Conservation (phyloP, 2,329 filamentous ascomycete genomes). For the Chrysoporthe austroafricana region DNA sequence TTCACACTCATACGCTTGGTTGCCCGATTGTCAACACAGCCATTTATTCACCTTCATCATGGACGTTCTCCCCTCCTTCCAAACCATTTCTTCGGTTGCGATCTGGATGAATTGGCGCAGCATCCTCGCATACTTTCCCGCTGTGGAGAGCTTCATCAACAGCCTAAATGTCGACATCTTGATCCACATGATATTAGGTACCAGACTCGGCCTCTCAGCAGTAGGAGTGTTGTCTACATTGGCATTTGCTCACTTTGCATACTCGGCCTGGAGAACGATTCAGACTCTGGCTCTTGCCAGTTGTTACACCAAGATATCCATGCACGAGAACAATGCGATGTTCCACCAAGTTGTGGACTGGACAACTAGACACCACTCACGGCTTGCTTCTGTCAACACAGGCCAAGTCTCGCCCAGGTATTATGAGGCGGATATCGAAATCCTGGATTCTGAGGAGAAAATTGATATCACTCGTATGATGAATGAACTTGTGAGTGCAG, state of each 20-base stretch:
- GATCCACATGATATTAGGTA: slow-evolving; percentile 15
- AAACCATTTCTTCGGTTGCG: slow-evolving; percentile 22
- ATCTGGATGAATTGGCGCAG: slow-evolving; percentile 27
- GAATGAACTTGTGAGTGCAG: slow-evolving; percentile 20
- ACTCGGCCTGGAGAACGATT: slow-evolving; percentile 11
- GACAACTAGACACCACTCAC: slow-evolving; percentile 10
- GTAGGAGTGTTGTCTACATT: slow-evolving; percentile 9
- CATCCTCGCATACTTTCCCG: slow-evolving; percentile 23
- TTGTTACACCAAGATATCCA: slow-evolving; percentile 23
- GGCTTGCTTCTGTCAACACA: slow-evolving; percentile 16
- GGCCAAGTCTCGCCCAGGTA: neutral
- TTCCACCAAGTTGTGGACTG: slow-evolving; percentile 15
- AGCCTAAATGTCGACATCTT: slow-evolving; percentile 12
- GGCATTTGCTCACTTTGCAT: slow-evolving; percentile 6
- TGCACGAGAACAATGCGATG: slow-evolving; percentile 10
- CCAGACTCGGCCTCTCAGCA: slow-evolving; percentile 11
- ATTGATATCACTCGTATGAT: slow-evolving; percentile 20
- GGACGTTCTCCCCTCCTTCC: slow-evolving; percentile 18
- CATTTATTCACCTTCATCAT: slow-evolving; percentile 1
- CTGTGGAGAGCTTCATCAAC: slow-evolving; percentile 14
- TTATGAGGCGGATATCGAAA: slow-evolving; percentile 2
- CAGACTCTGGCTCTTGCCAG: slow-evolving; percentile 5
- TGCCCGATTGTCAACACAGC: neutral
- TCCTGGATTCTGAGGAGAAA: slow-evolving; percentile 10
- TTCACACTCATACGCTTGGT: neutral